Base-by-base conservation (phyloP, 176 grass and related monocot genomes). In the Oryza meridionalis region DNA sequence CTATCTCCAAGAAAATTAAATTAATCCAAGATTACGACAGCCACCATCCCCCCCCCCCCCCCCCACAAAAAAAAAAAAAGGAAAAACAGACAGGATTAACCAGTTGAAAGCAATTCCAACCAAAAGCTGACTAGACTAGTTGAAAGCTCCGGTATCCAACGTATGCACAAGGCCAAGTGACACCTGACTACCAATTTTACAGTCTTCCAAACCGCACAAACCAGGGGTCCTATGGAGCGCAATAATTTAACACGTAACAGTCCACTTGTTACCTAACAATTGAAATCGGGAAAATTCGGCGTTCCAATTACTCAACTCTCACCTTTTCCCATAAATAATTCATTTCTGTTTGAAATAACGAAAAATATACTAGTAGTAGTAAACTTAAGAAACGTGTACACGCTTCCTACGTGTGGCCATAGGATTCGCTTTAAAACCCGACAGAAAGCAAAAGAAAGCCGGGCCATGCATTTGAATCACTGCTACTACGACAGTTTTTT, bases 101-200 rank as follows among this genome's bases (percentile, higher is more conserved):
- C 46, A 58, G 45, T 33, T 12, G n/a, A 50, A 82, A 81, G 35
- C 33, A 45, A 76, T 40, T 63, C 33, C 73, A 67, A 58, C 5
- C 24, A 44, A 45, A 11, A 59, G 58, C 31, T 73, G 33, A 79
- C 59, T 73, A 74, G 17, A 67, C 37, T 25, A 31, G 81, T 22
- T 53, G 64, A 87, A 87, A 88, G 68, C 50, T 33, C 59, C 11
- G 22, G 24, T 16, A 19, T 42, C 43, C 32, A 22, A 29, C 10
- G n/a, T 73, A 83, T 26, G 16, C 2, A 32, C 35, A 32, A 72
- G 42, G 55, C 27, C 43, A 71, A 11, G 51, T 72, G 43, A 65
- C 35, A 37, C 35, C 35, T 37, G 35, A 37, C 35, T 29, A 10
- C 12, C 19, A 37, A 38, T 72, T 85, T 85, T 77, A 64, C 67